phyloP scores from a whole-genome alignment of 2,329 filamentous ascomycete species.

The Aureobasidium sp. region DNA sequence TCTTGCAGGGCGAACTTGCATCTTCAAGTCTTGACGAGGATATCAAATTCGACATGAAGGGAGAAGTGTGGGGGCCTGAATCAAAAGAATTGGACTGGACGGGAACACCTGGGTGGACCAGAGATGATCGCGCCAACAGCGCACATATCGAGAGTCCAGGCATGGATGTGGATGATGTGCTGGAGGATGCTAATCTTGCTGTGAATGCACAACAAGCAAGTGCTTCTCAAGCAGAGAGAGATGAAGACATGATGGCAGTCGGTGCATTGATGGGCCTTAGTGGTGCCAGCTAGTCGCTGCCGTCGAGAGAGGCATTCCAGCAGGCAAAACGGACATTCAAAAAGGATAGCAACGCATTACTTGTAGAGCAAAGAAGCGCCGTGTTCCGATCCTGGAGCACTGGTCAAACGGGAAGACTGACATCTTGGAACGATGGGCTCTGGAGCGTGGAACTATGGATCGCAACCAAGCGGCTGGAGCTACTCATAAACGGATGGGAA shows the following conservation, averaged over 20 bases:
- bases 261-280: conserved; percentile 18
- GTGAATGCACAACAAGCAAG: conserved; percentile 20
- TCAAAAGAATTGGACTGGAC: conserved; percentile 1
- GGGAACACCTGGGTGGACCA: background rate
- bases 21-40: conserved; percentile 25
- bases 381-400: background rate
- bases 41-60: conserved; percentile 15
- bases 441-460: background rate
- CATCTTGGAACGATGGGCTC: background rate
- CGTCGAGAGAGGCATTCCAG: too few relatives aligned
- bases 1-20: conserved; percentile 62
- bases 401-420: too few relatives aligned
- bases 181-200: background rate
- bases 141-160: background rate
- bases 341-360: background rate
- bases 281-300: background rate
- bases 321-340: background rate
- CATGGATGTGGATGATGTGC: background rate
- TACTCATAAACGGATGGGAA: too few relatives aligned
- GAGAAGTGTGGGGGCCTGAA: conserved; percentile 1
- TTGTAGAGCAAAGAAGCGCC: background rate
- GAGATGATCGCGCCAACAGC: background rate
- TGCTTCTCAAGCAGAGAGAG: conserved; percentile 14
- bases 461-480: background rate
- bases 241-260: conserved; percentile 18